phyloP scores from a whole-genome alignment of 78 protist genomes.

The slime mould (Dictyostelium discoideum) region DNA sequence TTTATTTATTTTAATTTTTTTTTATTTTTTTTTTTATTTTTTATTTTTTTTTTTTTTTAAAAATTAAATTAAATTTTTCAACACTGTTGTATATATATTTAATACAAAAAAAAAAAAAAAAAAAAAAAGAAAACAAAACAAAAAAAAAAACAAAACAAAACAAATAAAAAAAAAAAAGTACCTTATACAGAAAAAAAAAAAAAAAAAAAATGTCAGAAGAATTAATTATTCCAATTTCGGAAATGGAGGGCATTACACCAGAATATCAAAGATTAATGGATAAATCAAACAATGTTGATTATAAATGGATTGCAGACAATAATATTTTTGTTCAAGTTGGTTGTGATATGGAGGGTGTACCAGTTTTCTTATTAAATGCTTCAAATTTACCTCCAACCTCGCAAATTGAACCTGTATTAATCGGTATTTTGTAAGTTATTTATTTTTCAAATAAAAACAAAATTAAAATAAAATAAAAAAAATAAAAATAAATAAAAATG shows the following conservation, averaged over 20 bases:
- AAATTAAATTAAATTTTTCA: too few species aligned
- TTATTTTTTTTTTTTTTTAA: not conserved
- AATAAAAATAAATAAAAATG: too few species aligned
- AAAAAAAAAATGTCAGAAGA: not conserved
- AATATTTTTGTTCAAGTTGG: conserved; percentile 32
- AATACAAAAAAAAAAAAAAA: not conserved
- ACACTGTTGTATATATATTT: not conserved
- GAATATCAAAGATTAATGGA: conserved; percentile 32
- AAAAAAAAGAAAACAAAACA: not conserved
- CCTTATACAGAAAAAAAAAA: not conserved
- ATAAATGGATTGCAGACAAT: not conserved
- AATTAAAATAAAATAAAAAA: not conserved
- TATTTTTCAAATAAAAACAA: not conserved
- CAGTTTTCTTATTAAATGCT: conserved; percentile 26
- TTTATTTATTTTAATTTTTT: not conserved
- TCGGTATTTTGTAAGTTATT: conserved; percentile 31
- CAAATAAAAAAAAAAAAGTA: not conserved
- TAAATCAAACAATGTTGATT: not conserved
- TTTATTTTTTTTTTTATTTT: not conserved
- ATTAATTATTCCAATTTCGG: conserved; percentile 10
- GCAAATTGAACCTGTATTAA: conserved; percentile 11
- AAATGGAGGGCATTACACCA: conserved; percentile 52
- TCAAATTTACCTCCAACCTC: conserved; percentile 2
- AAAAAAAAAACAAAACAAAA: not conserved
- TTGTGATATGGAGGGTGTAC: conserved; percentile 36